Evolutionary conservation across 768 basidiomycete species (phyloP).

Genomic region (Suillus cothurnatus): DNA sequence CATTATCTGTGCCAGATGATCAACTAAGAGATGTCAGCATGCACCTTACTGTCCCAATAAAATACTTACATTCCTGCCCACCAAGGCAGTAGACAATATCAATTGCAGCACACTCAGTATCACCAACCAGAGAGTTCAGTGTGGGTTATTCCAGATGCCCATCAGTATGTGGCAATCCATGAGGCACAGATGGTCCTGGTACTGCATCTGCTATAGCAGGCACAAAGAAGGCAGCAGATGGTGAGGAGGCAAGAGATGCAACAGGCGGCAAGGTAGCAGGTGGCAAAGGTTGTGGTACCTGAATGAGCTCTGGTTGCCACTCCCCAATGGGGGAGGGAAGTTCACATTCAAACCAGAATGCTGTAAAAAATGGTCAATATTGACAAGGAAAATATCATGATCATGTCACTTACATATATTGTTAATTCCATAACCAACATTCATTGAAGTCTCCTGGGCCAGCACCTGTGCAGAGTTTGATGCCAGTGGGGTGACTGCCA

Average conservation of each 20-base stretch:
- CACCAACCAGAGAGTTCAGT: not conserved
- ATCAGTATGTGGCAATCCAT: not conserved
- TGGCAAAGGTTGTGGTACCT: accelerated
- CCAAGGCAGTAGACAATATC: not conserved
- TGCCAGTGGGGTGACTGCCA: not conserved
- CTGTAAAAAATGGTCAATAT: not conserved
- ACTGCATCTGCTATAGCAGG: not conserved
- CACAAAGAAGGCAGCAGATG: too few relatives aligned
- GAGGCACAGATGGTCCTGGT: not conserved
- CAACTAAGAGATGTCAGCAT: too few relatives aligned
- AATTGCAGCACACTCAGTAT: not conserved
- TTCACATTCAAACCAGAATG: not conserved
- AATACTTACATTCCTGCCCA: too few relatives aligned
- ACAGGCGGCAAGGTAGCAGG: not conserved
- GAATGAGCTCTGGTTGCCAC: not conserved
- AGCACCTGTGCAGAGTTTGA: too few relatives aligned
- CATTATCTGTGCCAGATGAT: too few relatives aligned
- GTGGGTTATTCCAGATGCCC: not conserved
- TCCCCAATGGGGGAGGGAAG: not conserved
- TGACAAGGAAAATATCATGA: not conserved
- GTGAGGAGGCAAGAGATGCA: too few relatives aligned
- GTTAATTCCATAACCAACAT: not conserved
- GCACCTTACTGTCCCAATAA: too few relatives aligned
- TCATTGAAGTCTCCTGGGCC: not conserved
- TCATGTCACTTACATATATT: not conserved